These are phyloP conservation scores for Trichosporon sp. DNA, from an alignment of 1,284 basidiomycete species.

Conservation along the genomic window DNA sequence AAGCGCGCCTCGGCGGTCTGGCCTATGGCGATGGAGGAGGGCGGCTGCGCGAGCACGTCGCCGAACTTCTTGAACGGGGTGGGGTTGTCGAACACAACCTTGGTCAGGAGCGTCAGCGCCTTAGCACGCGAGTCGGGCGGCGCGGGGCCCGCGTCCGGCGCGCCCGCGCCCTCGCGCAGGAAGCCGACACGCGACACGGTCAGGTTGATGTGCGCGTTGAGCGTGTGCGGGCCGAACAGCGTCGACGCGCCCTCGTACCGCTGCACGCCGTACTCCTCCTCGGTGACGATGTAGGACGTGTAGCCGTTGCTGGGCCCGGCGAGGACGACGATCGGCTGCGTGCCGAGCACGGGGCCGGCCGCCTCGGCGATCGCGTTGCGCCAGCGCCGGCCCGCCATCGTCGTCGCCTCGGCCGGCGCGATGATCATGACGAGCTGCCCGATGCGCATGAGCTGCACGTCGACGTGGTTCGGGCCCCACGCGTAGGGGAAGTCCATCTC, in stretches of 20 bases:
- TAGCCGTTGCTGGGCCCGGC: constrained; percentile 20
- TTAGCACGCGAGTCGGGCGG: constrained; percentile 11
- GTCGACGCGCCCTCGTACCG: constrained; percentile 23
- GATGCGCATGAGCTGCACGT: constrained; percentile 15
- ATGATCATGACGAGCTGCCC: constrained; percentile 21
- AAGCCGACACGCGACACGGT: constrained; percentile 8
- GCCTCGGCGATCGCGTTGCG: constrained; percentile 10
- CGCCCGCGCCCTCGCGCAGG: not conserved
- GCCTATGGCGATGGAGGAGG: not conserved
- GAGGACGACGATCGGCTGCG: constrained; percentile 16
- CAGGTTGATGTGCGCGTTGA: constrained; percentile 18
- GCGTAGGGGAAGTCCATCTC: constrained; percentile 16
- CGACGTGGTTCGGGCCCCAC: constrained; percentile 17
- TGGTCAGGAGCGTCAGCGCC: not conserved
- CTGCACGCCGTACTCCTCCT: constrained; percentile 19
- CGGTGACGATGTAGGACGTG: constrained; percentile 12
- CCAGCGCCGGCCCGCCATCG: constrained; percentile 17
- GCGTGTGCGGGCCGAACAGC: constrained; percentile 14
- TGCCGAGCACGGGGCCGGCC: not conserved
- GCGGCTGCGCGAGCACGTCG: constrained; percentile 7
- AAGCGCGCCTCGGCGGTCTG: not conserved
- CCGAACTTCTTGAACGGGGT: constrained; percentile 11
- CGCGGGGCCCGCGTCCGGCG: not conserved
- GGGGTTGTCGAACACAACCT: constrained; percentile 14
- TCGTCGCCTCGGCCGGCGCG: constrained; percentile 14